phyloP scores from a whole-genome alignment of 1,284 basidiomycete species.

The Caloboletus inedulis region DNA sequence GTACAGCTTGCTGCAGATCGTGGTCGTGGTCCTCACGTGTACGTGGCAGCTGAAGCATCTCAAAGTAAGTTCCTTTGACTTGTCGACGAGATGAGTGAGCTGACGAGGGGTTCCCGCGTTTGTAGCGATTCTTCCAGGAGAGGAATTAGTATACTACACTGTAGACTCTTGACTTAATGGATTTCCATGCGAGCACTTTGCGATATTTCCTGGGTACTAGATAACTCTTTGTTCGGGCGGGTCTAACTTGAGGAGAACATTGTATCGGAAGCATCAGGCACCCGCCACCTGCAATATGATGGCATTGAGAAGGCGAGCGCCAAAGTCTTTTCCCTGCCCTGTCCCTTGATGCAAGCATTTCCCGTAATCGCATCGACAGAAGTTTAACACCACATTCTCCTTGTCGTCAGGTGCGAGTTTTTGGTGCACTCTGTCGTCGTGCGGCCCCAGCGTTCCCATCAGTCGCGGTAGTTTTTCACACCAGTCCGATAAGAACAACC shows the following conservation, averaged over 20 bases:
- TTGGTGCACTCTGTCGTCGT: background rate
- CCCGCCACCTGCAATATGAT: background rate
- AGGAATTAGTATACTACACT: conserved; percentile 67
- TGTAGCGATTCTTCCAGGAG: conserved; percentile 84
- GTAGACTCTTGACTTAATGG: conserved; percentile 12
- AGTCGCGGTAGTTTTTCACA: background rate
- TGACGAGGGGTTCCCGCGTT: conserved; percentile 9
- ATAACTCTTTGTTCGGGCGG: background rate
- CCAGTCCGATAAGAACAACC: conserved; percentile 16
- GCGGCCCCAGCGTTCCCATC: conserved; percentile 1
- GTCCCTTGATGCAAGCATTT: background rate
- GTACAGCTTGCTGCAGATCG: conserved; percentile 89
- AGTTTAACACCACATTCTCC: conserved; percentile 13
- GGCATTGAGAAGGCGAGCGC: no score
- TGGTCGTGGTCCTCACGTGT: conserved; percentile 81
- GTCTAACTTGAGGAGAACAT: background rate
- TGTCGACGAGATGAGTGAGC: background rate
- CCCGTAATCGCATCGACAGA: conserved; percentile 7
- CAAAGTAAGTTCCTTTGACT: conserved; percentile 53
- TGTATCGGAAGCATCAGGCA: conserved; percentile 1
- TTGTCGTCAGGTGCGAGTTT: background rate
- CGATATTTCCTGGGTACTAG: background rate
- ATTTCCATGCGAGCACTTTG: conserved; percentile 1
- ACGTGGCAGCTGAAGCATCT: conserved; percentile 93
- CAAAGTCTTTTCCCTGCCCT: background rate